phyloP scores from a whole-genome alignment of 768 basidiomycete genomes.

The Baorangia bicolor region DNA sequence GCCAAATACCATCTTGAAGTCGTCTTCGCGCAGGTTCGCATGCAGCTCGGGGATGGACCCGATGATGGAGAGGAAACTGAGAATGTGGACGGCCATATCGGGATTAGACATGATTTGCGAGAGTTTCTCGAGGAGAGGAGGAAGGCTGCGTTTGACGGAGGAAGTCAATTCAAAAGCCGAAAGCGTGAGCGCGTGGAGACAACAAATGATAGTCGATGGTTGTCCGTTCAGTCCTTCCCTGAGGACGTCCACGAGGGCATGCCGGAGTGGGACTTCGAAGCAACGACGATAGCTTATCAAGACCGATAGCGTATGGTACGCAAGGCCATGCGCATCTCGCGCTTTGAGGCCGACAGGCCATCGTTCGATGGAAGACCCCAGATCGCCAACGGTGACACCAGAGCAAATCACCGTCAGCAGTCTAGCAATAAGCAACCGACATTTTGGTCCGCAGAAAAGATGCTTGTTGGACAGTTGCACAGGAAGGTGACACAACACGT shows the following conservation, averaged over 20 bases:
- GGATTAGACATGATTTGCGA: constrained; percentile 94
- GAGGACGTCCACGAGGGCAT: constrained; percentile 72
- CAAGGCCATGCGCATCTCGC: constrained; percentile 84
- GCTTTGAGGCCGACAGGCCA: constrained; percentile 64
- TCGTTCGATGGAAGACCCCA: constrained; percentile 54
- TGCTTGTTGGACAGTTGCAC: constrained; percentile 94
- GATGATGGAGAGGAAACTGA: constrained; percentile 85
- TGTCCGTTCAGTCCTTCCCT: constrained; percentile 68
- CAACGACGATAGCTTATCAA: constrained; percentile 83
- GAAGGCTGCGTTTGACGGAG: constrained; percentile 76
- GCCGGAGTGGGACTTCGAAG: constrained; percentile 65
- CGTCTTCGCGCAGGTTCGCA: constrained; percentile 85
- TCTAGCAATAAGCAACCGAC: constrained; percentile 57
- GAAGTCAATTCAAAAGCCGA: constrained; percentile 83
- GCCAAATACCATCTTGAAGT: constrained; percentile 93
- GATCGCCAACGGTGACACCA: constrained; percentile 55
- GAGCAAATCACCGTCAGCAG: constrained; percentile 69
- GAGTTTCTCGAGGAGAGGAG: constrained; percentile 81
- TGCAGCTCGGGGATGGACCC: constrained; percentile 79
- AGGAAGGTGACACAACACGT: constrained; percentile 88
- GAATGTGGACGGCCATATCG: constrained; percentile 92
- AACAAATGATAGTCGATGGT: constrained; percentile 79
- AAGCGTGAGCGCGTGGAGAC: constrained; percentile 85
- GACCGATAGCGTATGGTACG: constrained; percentile 84
- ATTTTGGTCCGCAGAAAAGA: constrained; percentile 88